Conservation (phyloP, 2,329 filamentous ascomycete species). For the Cylindrodendrum hubeiense region DNA sequence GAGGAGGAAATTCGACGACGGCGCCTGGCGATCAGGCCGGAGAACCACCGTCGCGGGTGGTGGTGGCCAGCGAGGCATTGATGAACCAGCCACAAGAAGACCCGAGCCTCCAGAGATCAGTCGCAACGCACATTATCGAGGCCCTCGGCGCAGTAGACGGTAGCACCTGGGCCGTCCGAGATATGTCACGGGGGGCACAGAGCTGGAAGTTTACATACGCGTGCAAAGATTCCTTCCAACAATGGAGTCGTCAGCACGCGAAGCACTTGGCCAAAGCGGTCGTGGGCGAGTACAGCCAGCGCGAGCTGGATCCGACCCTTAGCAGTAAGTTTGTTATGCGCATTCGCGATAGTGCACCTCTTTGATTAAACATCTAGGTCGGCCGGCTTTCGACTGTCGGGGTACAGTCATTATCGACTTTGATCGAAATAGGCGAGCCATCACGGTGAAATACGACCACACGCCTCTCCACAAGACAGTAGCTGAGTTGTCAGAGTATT, state of each 20-base stretch:
- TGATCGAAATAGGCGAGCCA: slow-evolving; percentile 58
- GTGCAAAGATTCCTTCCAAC: slow-evolving; percentile 65
- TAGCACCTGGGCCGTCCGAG: slow-evolving; percentile 62
- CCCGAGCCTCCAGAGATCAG: slow-evolving; percentile 60
- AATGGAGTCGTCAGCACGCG: slow-evolving; percentile 62
- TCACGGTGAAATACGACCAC: slow-evolving; percentile 68
- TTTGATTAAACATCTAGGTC: slow-evolving; percentile 49
- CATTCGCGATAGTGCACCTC: neutral
- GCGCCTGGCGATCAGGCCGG: slow-evolving; percentile 21
- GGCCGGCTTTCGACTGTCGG: slow-evolving; percentile 71
- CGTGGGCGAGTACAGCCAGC: slow-evolving; percentile 63
- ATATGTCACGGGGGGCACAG: slow-evolving; percentile 57
- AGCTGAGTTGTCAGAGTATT: slow-evolving; percentile 59
- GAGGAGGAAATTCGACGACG: slow-evolving; percentile 41
- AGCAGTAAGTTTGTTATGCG: slow-evolving; percentile 53
- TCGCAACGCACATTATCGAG: slow-evolving; percentile 62
- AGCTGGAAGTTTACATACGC: slow-evolving; percentile 67
- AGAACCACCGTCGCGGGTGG: slow-evolving; percentile 50
- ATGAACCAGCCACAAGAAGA: slow-evolving; percentile 63
- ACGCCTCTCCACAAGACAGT: slow-evolving; percentile 69
- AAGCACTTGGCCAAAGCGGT: slow-evolving; percentile 55
- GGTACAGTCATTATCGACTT: slow-evolving; percentile 65
- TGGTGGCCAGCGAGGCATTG: slow-evolving; percentile 60
- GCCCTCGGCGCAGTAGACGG: slow-evolving; percentile 59
- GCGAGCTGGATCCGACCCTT: slow-evolving; percentile 59